Conservation (phyloP, 2,329 filamentous ascomycete genomes). For the Diaporthe longicolla region DNA sequence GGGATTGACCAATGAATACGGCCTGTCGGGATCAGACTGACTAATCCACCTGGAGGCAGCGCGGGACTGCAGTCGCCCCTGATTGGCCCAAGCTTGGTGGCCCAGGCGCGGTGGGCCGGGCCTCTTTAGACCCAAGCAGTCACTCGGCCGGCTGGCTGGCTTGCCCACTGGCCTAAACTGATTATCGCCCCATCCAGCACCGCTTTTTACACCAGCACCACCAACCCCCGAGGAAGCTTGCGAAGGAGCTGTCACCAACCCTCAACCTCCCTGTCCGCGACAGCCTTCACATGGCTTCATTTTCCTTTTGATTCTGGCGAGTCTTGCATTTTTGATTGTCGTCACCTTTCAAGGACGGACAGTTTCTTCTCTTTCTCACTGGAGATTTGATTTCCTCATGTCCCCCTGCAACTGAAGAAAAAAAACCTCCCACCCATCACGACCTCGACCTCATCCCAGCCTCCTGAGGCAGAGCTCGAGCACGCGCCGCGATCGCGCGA, state of each 20-base stretch:
- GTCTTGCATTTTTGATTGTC: slow-evolving; percentile 35
- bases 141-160: not conserved
- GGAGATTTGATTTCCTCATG: slow-evolving; percentile 1
- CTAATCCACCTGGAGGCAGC: slow-evolving; percentile 28
- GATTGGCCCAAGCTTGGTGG: not conserved
- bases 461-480: slow-evolving; percentile 20
- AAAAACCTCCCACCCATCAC: slow-evolving; percentile 22
- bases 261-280: slow-evolving; percentile 33
- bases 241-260: slow-evolving; percentile 31
- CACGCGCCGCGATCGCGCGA: slow-evolving; percentile 29
- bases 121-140: slow-evolving; percentile 7
- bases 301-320: slow-evolving; percentile 37
- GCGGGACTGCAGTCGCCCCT: not conserved
- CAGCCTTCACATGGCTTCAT: slow-evolving; percentile 33
- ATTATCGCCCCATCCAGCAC: slow-evolving; percentile 29
- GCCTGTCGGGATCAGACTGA: slow-evolving; percentile 1
- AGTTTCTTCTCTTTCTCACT: slow-evolving; percentile 5
- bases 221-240: slow-evolving; percentile 17
- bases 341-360: not conserved
- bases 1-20: slow-evolving; percentile 19
- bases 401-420: slow-evolving; percentile 32
- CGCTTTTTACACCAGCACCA: slow-evolving; percentile 8
- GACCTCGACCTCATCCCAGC: slow-evolving; percentile 21
- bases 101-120: slow-evolving; percentile 16
- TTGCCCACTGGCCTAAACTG: slow-evolving; percentile 9